phyloP scores from a whole-genome alignment of 768 basidiomycete genomes.

The Lentinula boryana region DNA sequence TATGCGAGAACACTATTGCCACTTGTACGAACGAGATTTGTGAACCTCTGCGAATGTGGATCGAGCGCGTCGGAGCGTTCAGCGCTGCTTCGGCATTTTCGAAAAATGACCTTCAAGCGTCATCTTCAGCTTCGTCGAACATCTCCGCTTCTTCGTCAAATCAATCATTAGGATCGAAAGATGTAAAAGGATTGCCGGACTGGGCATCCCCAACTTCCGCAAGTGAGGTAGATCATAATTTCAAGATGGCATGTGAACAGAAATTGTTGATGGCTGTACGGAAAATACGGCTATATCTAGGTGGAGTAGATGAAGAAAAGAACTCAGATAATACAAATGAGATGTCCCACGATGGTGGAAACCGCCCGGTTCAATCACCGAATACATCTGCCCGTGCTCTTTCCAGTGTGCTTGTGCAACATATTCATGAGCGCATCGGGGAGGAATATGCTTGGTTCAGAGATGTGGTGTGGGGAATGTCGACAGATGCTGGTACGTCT shows the following conservation, averaged over 20 bases:
- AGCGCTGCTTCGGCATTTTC: not conserved
- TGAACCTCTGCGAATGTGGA: constrained; percentile 4
- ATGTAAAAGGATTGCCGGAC: constrained; percentile 13
- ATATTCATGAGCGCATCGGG: constrained; percentile 68
- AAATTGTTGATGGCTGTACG: constrained; percentile 50
- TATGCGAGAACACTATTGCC: constrained; percentile 3
- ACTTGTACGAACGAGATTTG: not conserved
- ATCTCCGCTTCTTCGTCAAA: not conserved
- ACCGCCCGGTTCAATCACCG: not conserved
- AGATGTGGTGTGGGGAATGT: constrained; percentile 51
- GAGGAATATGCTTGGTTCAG: constrained; percentile 73
- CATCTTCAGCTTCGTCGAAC: not conserved
- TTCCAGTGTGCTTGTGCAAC: constrained; percentile 57
- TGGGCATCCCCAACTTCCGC: constrained; percentile 50
- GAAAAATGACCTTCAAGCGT: not conserved
- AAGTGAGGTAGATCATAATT: constrained; percentile 44
- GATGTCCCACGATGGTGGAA: not conserved
- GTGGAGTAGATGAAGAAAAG: constrained; percentile 58
- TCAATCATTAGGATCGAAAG: constrained; percentile 10
- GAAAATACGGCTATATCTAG: constrained; percentile 71
- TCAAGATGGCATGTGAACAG: constrained; percentile 47
- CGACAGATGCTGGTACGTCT: constrained; percentile 17
- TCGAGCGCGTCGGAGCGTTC: constrained; percentile 6
- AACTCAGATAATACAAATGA: not conserved
- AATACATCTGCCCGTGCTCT: not conserved